phyloP scores from a whole-genome alignment of 1,139 yeast genomes.

The Zygosaccharomyces pseudobailii region DNA sequence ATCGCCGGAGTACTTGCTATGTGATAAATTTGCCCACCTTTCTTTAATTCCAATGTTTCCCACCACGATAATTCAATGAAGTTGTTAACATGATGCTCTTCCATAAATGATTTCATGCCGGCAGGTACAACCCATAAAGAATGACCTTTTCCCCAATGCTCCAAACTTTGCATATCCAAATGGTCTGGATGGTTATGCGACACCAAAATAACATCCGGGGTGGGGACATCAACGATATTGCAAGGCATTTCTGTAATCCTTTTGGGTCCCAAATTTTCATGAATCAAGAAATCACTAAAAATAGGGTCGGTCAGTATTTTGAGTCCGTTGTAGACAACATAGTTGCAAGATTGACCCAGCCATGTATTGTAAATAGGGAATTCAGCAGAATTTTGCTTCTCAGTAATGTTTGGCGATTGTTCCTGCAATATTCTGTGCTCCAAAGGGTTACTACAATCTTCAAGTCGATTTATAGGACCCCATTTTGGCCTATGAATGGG shows the following conservation, averaged over 20 bases:
- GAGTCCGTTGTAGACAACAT: constrained; percentile 64
- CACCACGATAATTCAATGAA: constrained; percentile 87
- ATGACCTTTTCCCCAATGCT: constrained; percentile 45
- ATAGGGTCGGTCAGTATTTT: constrained; percentile 84
- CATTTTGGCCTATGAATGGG: constrained; percentile 52
- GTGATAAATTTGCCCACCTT: constrained; percentile 54
- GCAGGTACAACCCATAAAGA: constrained; percentile 77
- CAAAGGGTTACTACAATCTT: constrained; percentile 35
- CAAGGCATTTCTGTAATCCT: constrained; percentile 73
- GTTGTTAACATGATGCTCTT: constrained; percentile 43
- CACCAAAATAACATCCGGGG: constrained; percentile 67
- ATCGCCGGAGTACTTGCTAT: constrained; percentile 89
- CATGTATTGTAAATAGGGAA: constrained; percentile 54
- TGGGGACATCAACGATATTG: constrained; percentile 54
- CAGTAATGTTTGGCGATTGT: constrained; percentile 6
- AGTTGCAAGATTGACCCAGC: constrained; percentile 89
- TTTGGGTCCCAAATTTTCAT: constrained; percentile 69
- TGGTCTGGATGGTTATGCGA: constrained; percentile 97
- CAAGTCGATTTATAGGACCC: constrained; percentile 32
- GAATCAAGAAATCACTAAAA: constrained; percentile 63
- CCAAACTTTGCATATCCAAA: constrained; percentile 59
- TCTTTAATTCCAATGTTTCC: constrained; percentile 54
- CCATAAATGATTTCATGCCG: constrained; percentile 63
- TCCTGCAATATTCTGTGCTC: constrained; percentile 27
- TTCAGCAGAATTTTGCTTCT: constrained; percentile 7